Percentiles rank a stretch among this genome's conserved stretches.
Conservation (phyloP, 1,139 yeast species). For the Pichia sp. region DNA sequence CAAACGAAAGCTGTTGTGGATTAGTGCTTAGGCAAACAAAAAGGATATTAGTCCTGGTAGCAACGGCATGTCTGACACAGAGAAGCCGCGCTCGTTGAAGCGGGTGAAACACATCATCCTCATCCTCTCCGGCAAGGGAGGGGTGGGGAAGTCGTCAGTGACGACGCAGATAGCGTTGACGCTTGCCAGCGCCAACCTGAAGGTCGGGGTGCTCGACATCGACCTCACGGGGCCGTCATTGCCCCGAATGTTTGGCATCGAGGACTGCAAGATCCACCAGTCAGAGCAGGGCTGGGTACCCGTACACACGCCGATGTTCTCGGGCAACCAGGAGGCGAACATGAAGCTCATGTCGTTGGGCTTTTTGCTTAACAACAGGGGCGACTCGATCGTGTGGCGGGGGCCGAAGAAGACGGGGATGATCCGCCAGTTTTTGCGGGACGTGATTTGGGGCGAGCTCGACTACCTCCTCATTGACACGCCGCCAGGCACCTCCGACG, state of each 20-base stretch:
- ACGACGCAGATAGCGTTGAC: conserved; percentile 89
- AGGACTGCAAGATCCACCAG: conserved; percentile 74
- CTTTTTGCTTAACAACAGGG: conserved; percentile 74
- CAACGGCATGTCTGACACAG: conserved; percentile 24
- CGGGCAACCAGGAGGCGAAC: conserved; percentile 26
- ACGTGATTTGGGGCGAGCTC: conserved; percentile 82
- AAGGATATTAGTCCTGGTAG: too few species aligned
- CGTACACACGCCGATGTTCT: conserved; percentile 42
- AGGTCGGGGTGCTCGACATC: conserved; percentile 90
- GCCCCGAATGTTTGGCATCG: conserved; percentile 95
- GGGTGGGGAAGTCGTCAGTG: conserved; percentile 94
- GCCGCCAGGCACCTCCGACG: conserved; percentile 98
- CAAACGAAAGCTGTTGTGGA: too few species aligned
- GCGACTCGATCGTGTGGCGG: conserved; percentile 94
- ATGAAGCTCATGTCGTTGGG: conserved; percentile 78
- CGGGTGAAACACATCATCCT: conserved; percentile 74
- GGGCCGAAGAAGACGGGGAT: conserved; percentile 98
- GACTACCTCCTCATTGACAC: conserved; percentile 92
- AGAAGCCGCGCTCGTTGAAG: conserved; percentile 50
- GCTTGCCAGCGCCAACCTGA: conserved; percentile 62
- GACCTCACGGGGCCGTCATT: conserved; percentile 96
- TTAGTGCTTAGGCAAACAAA: not conserved
- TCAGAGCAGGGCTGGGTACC: conserved; percentile 88
- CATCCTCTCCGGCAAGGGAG: conserved; percentile 93
- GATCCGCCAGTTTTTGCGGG: conserved; percentile 89